Conservation (phyloP, 139 green algal species). For the Chlorella sp. region DNA sequence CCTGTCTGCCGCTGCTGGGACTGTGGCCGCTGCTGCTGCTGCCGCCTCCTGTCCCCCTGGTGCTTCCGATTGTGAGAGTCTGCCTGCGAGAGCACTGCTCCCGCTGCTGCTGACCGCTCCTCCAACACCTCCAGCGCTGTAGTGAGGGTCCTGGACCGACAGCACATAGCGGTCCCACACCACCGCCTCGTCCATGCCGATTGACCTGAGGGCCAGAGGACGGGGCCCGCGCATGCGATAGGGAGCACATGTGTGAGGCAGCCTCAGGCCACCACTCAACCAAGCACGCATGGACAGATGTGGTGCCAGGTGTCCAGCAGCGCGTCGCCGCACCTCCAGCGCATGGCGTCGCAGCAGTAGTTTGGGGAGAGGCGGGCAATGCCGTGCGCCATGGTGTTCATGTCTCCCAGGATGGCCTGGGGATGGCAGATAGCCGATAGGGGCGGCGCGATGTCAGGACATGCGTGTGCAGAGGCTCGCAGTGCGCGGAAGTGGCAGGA, state of each 20-base stretch:
- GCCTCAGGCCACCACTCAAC: no score
- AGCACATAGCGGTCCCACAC: conserved; percentile 74
- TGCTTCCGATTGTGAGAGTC: no score
- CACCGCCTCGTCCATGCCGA: conserved; percentile 72
- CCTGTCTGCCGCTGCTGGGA: not conserved
- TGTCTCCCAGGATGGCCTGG: conserved; percentile 75
- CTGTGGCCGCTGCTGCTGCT: not conserved
- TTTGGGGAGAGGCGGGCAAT: conserved; percentile 79
- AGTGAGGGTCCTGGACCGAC: conserved; percentile 19
- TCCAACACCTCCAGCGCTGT: not conserved
- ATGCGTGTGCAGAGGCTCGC: no score
- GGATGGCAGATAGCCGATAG: no score
- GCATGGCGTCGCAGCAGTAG: conserved; percentile 80
- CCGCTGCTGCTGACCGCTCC: not conserved
- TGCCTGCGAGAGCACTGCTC: no score
- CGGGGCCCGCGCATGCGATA: no score
- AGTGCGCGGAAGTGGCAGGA: no score
- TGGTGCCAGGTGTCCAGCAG: not conserved
- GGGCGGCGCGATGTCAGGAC: no score
- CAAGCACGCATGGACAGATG: no score
- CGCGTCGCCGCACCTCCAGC: conserved; percentile 43
- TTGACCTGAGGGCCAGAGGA: no score
- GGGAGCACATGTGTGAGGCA: no score
- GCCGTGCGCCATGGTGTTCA: conserved; percentile 89
- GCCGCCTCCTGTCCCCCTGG: no score